Conservation (phyloP, 1,139 yeast genomes). For the Blastobotrys capitulatus region DNA sequence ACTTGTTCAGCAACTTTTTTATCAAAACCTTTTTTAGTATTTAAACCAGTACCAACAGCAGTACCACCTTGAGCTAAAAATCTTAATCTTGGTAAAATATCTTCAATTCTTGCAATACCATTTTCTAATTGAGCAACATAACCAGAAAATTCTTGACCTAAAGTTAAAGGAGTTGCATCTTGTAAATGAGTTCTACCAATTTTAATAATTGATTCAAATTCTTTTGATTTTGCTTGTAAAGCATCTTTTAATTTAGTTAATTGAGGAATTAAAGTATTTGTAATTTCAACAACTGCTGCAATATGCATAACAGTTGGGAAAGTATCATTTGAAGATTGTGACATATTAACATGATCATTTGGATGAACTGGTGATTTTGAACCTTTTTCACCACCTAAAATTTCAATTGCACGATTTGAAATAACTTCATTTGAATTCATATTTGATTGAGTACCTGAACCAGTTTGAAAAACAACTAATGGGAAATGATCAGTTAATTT, state of each 20-base stretch:
- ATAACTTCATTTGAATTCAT: conserved; percentile 99
- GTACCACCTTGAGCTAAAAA: conserved; percentile 98
- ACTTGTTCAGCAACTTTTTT: conserved; percentile 76
- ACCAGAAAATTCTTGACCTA: conserved; percentile 97
- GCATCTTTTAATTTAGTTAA: conserved; percentile 72
- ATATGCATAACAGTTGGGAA: conserved; percentile 99
- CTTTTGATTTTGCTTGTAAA: conserved; percentile 68
- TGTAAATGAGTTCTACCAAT: conserved; percentile 98
- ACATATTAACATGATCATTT: conserved; percentile 97
- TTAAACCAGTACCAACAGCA: conserved; percentile 97
- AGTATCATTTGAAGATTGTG: conserved; percentile 96
- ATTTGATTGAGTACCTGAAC: conserved; percentile 97
- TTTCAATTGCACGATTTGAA: conserved; percentile 94
- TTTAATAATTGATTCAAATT: conserved; percentile 83
- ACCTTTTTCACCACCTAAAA: conserved; percentile 87
- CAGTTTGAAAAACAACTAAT: conserved; percentile 96
- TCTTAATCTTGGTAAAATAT: conserved; percentile 66
- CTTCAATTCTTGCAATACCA: conserved; percentile 83
- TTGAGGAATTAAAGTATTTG: conserved; percentile 69
- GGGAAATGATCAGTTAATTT: conserved; percentile 94
- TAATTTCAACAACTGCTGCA: conserved; percentile 92
- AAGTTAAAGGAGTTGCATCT: conserved; percentile 96
- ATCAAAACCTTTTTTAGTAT: conserved; percentile 88
- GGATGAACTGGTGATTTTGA: conserved; percentile 95
- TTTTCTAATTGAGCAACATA: conserved; percentile 88